These are phyloP conservation scores for Pelargonium myrrhifolium DNA, from an alignment of 441 rosid species.

Conservation along the genomic window DNA sequence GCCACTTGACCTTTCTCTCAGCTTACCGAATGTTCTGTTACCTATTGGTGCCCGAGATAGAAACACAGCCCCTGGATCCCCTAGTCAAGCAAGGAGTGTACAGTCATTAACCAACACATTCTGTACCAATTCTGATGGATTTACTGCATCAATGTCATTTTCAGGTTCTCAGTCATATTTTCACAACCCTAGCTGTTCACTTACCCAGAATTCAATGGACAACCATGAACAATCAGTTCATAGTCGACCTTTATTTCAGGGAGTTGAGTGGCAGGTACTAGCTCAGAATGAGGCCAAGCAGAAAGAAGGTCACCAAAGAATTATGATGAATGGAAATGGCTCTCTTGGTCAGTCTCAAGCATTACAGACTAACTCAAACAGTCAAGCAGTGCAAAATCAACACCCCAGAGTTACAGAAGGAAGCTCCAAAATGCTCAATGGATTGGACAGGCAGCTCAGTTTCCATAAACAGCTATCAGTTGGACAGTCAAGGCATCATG, in stretches of 20 bases:
- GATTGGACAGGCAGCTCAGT: constrained; percentile 63
- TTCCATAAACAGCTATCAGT: constrained; percentile 39
- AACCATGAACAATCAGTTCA: constrained; percentile 87
- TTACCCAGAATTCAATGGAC: constrained; percentile 78
- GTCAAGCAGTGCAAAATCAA: constrained; percentile 41
- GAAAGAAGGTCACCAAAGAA: constrained; percentile 54
- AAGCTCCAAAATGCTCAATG: constrained; percentile 50
- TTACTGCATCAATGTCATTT: constrained; percentile 85
- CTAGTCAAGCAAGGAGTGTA: constrained; percentile 70
- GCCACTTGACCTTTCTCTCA: constrained; percentile 87
- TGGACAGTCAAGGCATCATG: constrained; percentile 19
- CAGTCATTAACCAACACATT: constrained; percentile 71
- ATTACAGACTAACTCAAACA: constrained; percentile 36
- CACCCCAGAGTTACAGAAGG: constrained; percentile 38
- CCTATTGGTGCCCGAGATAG: constrained; percentile 65
- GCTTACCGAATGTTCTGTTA: constrained; percentile 79
- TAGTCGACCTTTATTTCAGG: constrained; percentile 88
- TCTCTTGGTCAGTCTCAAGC: constrained; percentile 47
- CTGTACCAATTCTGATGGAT: constrained; percentile 70
- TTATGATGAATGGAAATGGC: constrained; percentile 64
- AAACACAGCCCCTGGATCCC: constrained; percentile 55
- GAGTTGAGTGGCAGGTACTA: constrained; percentile 70
- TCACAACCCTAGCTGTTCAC: constrained; percentile 95
- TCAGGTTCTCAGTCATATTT: constrained; percentile 90
- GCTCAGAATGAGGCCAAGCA: constrained; percentile 62